Evolutionary conservation across 106 monocot species (phyloP), one percentile per base, ranked within the genome.

Genomic region (Triglochin maritima): DNA sequence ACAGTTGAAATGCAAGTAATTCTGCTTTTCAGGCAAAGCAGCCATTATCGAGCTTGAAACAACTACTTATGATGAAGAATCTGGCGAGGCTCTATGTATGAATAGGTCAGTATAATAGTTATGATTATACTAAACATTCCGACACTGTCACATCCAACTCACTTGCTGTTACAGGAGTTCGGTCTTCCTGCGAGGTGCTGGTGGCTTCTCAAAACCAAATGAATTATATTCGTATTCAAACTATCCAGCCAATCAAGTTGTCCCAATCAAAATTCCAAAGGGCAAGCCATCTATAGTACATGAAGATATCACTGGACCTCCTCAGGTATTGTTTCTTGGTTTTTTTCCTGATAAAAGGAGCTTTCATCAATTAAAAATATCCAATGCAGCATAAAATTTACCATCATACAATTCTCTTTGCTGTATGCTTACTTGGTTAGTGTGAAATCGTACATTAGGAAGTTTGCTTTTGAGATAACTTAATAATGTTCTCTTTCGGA

Each of bases 21-120:
- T 50, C 13, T 50, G 47, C 50, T 6, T 59, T 66, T 44, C 64
- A 98, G 98, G 92, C 0, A 98, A 98, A 73, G 98, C 98, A 16
- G 54, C 86, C 52, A 81, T 98, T 61, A n/a, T 98, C 64, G 98
- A 98, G 79, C 50, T 92, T 66, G 86, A 98, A 77, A 98, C 88
- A 41, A 89, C 81, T 4, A 92, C 82, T 82, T 88, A 91, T 79
- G 66, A 80, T 56, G 79, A 86, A 69, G 70, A 77, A 41, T 71
- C 98, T 71, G 98, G 98, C 63, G 92, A 98, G 84, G 71, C 62
- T 6, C 71, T 98, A 68, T 98, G 98, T 79, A 84, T 86, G 98
- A 98, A 86, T 67, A 64, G 98, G 98, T 88, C 7, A 73, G 49
- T 69, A 46, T 63, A 9, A 50, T 16, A 7, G 3, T 29, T 50